These are phyloP conservation scores for Rhodomyrtus tomentosa DNA, from an alignment of 345 rosid genomes.

Conservation along the genomic window DNA sequence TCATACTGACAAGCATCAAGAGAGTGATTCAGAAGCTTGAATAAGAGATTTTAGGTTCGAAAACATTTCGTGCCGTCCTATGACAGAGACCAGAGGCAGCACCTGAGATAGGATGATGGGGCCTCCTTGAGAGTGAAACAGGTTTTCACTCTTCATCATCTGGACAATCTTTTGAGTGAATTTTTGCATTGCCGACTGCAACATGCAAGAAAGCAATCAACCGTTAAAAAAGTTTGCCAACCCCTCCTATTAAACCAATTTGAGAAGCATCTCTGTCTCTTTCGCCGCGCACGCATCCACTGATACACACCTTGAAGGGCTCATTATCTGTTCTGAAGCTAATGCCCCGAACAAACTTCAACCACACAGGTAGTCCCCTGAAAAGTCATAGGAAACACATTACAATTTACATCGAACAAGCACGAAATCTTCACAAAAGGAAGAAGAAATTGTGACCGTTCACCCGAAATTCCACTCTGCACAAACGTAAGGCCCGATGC, in stretches of 20 bases:
- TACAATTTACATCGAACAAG: not conserved
- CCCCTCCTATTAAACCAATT: not conserved
- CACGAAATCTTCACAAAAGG: not conserved
- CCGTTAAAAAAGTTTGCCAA: not conserved
- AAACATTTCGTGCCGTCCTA: not conserved
- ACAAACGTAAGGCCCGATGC: constrained; percentile 67
- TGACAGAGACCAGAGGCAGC: not conserved
- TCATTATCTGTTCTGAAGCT: constrained; percentile 80
- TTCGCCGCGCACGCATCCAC: not conserved
- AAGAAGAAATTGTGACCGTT: not conserved
- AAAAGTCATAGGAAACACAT: not conserved
- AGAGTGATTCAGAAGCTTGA: not conserved
- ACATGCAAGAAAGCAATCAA: not conserved
- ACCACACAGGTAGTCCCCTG: constrained; percentile 83
- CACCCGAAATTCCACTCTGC: constrained; percentile 83
- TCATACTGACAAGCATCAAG: not conserved
- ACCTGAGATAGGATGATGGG: constrained; percentile 43
- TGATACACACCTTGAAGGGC: constrained; percentile 59
- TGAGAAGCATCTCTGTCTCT: not conserved
- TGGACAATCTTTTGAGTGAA: constrained; percentile 29
- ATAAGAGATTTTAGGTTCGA: not conserved
- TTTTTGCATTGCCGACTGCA: constrained; percentile 23
- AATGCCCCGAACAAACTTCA: constrained; percentile 72
- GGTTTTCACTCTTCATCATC: constrained; percentile 22
- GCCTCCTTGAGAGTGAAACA: constrained; percentile 32